These are phyloP conservation scores for Starmerella stellata DNA, from an alignment of 805 yeast genomes.

Conservation along the genomic window DNA sequence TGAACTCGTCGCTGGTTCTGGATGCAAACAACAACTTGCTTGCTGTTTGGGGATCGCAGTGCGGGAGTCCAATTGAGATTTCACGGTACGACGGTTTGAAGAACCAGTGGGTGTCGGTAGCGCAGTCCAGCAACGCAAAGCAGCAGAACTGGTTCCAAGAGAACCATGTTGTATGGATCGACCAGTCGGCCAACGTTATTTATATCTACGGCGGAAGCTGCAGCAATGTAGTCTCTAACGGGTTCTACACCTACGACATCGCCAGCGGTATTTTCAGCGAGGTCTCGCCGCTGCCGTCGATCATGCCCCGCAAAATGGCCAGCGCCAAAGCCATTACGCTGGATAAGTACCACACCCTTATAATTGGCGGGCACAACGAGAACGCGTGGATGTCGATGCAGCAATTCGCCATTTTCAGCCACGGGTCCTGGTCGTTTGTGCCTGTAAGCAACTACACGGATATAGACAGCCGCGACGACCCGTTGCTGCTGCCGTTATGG, in stretches of 20 bases:
- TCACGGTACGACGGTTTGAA: conserved; percentile 12
- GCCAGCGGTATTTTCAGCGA: conserved; percentile 9
- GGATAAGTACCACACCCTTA: conserved; percentile 10
- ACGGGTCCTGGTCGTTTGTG: conserved; percentile 47
- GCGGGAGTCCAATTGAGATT: conserved; percentile 16
- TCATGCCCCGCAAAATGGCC: conserved; percentile 18
- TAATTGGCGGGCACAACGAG: conserved; percentile 43
- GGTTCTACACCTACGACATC: conserved; percentile 16
- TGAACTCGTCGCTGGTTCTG: conserved; percentile 18
- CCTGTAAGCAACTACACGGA: conserved; percentile 20
- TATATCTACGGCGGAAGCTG: conserved; percentile 22
- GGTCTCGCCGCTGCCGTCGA: background rate
- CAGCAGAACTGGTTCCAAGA: conserved; percentile 15
- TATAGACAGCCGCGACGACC: conserved; percentile 36
- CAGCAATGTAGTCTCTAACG: conserved; percentile 10
- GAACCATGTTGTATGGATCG: conserved; percentile 19
- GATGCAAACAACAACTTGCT: conserved; percentile 15
- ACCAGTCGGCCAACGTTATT: conserved; percentile 12
- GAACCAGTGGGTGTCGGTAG: conserved; percentile 16
- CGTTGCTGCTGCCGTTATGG: conserved; percentile 42
- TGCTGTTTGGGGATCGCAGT: conserved; percentile 19
- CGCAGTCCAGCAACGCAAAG: conserved; percentile 9
- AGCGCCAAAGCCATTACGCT: conserved; percentile 13
- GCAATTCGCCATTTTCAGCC: conserved; percentile 59
- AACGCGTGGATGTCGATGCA: conserved; percentile 55